Base-by-base conservation (phyloP, 2,329 filamentous ascomycete species). In the Paecilomyces sp. region DNA sequence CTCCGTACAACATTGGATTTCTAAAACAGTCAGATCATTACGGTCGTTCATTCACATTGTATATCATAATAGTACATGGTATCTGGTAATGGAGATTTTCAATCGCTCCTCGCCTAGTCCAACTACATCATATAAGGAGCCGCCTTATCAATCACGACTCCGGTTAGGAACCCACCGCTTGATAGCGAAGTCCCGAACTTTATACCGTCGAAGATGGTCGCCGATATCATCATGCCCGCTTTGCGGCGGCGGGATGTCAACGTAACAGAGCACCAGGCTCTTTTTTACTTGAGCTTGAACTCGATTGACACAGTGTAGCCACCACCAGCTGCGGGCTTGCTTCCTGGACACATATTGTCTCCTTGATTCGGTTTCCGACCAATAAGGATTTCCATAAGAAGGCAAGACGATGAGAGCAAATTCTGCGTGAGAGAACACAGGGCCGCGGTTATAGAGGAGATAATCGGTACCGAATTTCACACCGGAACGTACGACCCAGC, bases 401-500 rank as follows among this genome's bases (percentile, higher is more conserved):
- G 94, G 93, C 3, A 97, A 72, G 50, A 99, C 85, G 25, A 93
- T 81, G 52, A 97, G 78, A 0, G 91, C 92, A 70, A 97, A 99
- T 70, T 97, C 92, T 24, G 94, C 94, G 71, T 99, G 94, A 24
- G 91, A 87, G 73, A 99, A 97, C 0, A 94, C 93, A 0, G 94
- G 94, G 0, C 94, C 94, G 22, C 92, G 88, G 59, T 91, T 88
- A 76, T 99, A 99, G 7, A 99, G 83, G n/a, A 99, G 79, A 79
- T 91, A 97, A 74, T 99, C 94, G 9, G 92, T 90, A 24, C 90
- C 91, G 67, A 99, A 99, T 71, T 99, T 99, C 72, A 96, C 88
- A 36, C 94, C 95, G 4, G 90, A 87, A 13, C 95, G 88, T 0
- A 95, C 89, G 1, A 97, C 91, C 93, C 94, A 99, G 25, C 94